A percentile compares a stretch with the other conserved stretches of the same genome.
Evolutionary conservation across 1,284 basidiomycete species (phyloP).

Genomic region (Apiotrichum brassicae): DNA sequence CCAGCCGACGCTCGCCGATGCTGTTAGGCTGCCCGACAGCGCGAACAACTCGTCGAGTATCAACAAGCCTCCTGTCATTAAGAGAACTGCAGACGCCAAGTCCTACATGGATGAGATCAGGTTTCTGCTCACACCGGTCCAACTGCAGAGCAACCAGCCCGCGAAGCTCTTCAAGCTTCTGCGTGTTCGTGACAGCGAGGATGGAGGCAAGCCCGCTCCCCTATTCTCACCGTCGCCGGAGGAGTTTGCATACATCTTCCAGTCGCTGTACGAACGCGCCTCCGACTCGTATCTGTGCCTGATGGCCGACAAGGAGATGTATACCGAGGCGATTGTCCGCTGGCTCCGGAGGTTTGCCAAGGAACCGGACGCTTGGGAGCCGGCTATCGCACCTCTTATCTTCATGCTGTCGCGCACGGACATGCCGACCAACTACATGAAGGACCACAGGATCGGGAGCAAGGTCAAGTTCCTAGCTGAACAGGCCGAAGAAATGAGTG

Average conservation of each 20-base stretch:
- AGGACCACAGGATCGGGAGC: constrained; percentile 21
- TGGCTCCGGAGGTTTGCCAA: constrained; percentile 23
- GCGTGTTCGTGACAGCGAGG: constrained; percentile 16
- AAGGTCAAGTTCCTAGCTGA: constrained; percentile 11
- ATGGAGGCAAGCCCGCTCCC: constrained; percentile 2
- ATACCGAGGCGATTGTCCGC: constrained; percentile 17
- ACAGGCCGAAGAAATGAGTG: constrained; percentile 18
- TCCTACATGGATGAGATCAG: neutral
- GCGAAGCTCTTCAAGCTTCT: constrained; percentile 25
- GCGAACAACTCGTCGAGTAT: too few relatives aligned
- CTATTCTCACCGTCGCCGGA: constrained; percentile 19
- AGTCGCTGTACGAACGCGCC: constrained; percentile 16
- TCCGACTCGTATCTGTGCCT: constrained; percentile 21
- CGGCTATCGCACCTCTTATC: constrained; percentile 20
- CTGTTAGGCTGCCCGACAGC: too few relatives aligned
- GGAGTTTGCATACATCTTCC: constrained; percentile 24
- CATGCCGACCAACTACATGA: constrained; percentile 28
- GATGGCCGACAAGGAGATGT: constrained; percentile 29
- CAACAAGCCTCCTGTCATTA: too few relatives aligned
- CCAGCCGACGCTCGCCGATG: too few relatives aligned
- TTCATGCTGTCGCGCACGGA: constrained; percentile 30
- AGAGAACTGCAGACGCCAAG: neutral
- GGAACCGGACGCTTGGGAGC: constrained; percentile 25
- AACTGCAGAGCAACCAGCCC: constrained; percentile 16
- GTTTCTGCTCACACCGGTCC: neutral